Conservation (phyloP, 1,284 basidiomycete genomes). For the Pseudozyma thailandica region DNA sequence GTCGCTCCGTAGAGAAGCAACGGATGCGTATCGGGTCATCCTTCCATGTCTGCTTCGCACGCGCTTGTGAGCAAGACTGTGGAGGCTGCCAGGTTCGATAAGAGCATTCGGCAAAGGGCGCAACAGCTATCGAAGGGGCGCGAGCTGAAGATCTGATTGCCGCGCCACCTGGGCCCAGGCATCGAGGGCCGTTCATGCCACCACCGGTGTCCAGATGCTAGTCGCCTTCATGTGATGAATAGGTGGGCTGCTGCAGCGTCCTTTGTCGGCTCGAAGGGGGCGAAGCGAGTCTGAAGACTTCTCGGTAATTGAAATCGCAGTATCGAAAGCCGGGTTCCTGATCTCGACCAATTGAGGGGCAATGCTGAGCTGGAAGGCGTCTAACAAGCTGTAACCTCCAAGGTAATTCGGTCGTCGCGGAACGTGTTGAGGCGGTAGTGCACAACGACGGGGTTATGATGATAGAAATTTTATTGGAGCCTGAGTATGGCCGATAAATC, state of each 20-base stretch:
- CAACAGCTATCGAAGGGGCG: background rate
- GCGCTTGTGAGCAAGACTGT: background rate
- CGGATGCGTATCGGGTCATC: background rate
- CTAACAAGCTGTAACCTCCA: no score
- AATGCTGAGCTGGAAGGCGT: no score
- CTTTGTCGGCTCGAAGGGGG: no score
- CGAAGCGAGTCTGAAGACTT: no score
- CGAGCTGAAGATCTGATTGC: slow-evolving; percentile 23
- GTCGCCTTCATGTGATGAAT: slow-evolving; percentile 17
- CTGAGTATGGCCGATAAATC: no score
- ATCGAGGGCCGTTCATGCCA: slow-evolving; percentile 46
- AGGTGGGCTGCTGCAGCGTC: background rate
- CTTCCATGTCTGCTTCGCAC: background rate
- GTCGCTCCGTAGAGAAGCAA: slow-evolving; percentile 8
- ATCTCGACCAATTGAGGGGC: no score
- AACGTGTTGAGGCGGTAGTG: no score
- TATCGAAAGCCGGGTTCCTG: no score
- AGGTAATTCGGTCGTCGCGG: no score
- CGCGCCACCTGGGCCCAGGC: slow-evolving; percentile 33
- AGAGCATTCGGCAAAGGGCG: slow-evolving; percentile 34
- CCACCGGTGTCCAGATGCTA: slow-evolving; percentile 16
- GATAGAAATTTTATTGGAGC: no score
- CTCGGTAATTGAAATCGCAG: no score
- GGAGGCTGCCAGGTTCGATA: slow-evolving; percentile 26
- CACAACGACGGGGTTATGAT: no score